Evolutionary conservation across 2,329 filamentous ascomycete genomes (phyloP).

Genomic region (Cladosporium sp.): DNA sequence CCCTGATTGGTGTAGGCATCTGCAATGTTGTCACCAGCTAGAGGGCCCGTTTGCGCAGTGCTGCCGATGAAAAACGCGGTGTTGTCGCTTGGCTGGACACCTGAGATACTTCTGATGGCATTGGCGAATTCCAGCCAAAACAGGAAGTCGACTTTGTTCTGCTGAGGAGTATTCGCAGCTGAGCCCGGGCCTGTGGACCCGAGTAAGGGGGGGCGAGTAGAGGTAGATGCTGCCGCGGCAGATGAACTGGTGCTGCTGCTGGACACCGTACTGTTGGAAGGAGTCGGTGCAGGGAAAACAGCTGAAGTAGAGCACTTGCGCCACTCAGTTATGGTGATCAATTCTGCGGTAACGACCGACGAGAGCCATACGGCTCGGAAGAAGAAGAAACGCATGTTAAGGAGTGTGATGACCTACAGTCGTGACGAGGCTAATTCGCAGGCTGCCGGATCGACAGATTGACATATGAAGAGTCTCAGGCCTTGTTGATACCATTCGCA

Average conservation of each 20-base stretch:
- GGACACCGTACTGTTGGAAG: not conserved
- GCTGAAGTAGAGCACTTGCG: conserved; percentile 2
- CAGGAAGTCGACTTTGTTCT: conserved; percentile 4
- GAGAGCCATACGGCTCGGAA: not conserved
- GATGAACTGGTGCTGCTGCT: not conserved
- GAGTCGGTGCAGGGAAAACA: not conserved
- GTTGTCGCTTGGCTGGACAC: not conserved
- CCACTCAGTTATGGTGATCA: conserved; percentile 5
- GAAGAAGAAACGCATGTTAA: not conserved
- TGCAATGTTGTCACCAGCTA: conserved; percentile 3
- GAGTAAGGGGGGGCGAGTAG: not conserved
- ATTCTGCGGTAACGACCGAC: conserved; percentile 4
- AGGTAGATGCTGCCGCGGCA: not conserved
- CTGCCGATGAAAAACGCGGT: not conserved
- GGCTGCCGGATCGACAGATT: not conserved
- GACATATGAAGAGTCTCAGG: not conserved
- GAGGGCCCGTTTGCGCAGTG: not conserved
- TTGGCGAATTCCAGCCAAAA: conserved; percentile 3
- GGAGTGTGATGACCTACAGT: not conserved
- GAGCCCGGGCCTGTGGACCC: not conserved
- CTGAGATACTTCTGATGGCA: not conserved
- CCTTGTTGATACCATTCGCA: not conserved
- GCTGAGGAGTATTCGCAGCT: not conserved
- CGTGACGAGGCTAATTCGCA: not conserved
- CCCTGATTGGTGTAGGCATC: conserved; percentile 3